These are phyloP conservation scores for Podaxis sp. DNA, from an alignment of 768 basidiomycete genomes.

Conservation along the genomic window DNA sequence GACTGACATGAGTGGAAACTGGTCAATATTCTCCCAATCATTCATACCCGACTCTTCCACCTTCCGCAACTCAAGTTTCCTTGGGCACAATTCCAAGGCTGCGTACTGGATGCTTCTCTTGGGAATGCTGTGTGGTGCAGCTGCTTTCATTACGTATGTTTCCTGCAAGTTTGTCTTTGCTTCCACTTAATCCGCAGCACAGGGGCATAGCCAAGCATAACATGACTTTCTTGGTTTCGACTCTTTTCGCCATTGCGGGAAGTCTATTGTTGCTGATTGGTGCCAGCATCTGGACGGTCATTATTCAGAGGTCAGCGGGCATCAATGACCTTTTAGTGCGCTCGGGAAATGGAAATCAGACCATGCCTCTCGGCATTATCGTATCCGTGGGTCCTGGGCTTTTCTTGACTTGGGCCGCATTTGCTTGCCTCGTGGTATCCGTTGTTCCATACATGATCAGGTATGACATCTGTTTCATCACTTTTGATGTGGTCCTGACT, in stretches of 20 bases:
- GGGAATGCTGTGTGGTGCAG: constrained; percentile 62
- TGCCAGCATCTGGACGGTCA: constrained; percentile 74
- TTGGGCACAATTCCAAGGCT: constrained; percentile 61
- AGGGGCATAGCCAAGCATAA: constrained; percentile 70
- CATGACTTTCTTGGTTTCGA: constrained; percentile 65
- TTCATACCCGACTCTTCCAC: constrained; percentile 49
- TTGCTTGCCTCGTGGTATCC: constrained; percentile 62
- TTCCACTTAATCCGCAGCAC: constrained; percentile 16
- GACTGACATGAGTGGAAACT: constrained; percentile 67
- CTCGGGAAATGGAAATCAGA: constrained; percentile 24
- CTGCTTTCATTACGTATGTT: constrained; percentile 68
- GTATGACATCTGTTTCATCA: constrained; percentile 30
- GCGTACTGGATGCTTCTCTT: constrained; percentile 77
- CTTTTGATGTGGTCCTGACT: neutral
- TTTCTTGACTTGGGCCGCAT: constrained; percentile 73
- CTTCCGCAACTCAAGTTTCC: constrained; percentile 58
- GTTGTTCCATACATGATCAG: constrained; percentile 76
- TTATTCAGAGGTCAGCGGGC: constrained; percentile 59
- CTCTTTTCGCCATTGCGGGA: constrained; percentile 57
- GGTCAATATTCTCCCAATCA: constrained; percentile 49
- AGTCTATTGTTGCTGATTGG: constrained; percentile 65
- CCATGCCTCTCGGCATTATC: constrained; percentile 55
- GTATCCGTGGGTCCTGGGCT: constrained; percentile 63
- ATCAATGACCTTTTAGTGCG: constrained; percentile 52
- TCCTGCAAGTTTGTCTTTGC: constrained; percentile 6